These are phyloP conservation scores for Penicillium sp. DNA, from an alignment of 2,329 filamentous ascomycete species.

Conservation along the genomic window DNA sequence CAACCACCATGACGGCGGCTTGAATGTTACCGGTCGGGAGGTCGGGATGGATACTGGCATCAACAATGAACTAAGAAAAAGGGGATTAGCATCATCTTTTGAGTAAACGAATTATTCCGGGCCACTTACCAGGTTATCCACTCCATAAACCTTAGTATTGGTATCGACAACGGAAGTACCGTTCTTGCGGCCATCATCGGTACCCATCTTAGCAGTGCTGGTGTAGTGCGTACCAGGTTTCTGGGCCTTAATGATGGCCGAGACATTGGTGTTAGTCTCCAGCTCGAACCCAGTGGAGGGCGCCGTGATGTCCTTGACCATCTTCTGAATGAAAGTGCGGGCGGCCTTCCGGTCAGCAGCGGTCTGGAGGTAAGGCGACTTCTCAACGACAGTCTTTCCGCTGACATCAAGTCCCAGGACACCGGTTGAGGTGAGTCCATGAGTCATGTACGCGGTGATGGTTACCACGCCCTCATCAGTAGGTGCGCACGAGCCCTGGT, in stretches of 20 bases:
- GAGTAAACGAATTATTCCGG: not conserved
- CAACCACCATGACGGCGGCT: constrained; percentile 62
- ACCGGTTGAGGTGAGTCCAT: constrained; percentile 30
- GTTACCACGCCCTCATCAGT: constrained; percentile 17
- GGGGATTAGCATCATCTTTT: constrained; percentile 36
- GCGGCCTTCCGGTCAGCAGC: constrained; percentile 25
- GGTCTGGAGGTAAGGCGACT: constrained; percentile 29
- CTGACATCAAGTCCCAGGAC: constrained; percentile 24
- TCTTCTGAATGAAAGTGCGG: constrained; percentile 20
- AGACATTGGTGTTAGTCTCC: constrained; percentile 23
- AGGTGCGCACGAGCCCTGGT: constrained; percentile 27
- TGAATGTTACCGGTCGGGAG: constrained; percentile 68
- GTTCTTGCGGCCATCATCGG: constrained; percentile 54
- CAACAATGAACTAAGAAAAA: constrained; percentile 53
- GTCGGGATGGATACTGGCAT: constrained; percentile 68
- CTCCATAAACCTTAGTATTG: constrained; percentile 65
- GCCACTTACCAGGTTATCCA: constrained; percentile 55
- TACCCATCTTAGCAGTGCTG: constrained; percentile 62
- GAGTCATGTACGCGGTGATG: constrained; percentile 30
- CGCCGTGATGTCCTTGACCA: constrained; percentile 24
- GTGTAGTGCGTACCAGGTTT: constrained; percentile 50
- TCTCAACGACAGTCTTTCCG: constrained; percentile 28
- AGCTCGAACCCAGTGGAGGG: constrained; percentile 25
- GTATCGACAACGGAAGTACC: constrained; percentile 63
- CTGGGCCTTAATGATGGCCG: constrained; percentile 33